A percentile compares a stretch with the other conserved stretches of the same genome.
Evolutionary conservation across 257 asterid genomes (phyloP).

Genomic region (Fraxinus excelsior): DNA sequence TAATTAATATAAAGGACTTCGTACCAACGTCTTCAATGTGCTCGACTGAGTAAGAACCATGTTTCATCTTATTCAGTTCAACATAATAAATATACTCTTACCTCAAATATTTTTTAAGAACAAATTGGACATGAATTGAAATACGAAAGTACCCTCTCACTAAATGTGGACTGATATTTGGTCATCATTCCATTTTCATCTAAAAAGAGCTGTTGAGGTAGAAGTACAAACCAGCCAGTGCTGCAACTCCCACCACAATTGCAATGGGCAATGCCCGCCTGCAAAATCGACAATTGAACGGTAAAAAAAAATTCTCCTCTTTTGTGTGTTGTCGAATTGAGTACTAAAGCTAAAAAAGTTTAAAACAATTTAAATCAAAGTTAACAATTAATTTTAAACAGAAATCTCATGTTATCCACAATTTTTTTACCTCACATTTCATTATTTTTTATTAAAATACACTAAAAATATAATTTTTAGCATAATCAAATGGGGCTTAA

Average conservation of each 20-base stretch:
- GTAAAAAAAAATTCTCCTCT: too few relatives aligned
- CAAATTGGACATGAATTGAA: background rate
- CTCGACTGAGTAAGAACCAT: background rate
- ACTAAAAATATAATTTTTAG: too few relatives aligned
- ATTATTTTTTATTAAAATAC: too few relatives aligned
- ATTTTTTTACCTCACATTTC: too few relatives aligned
- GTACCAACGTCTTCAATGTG: too few relatives aligned
- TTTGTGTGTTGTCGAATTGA: too few relatives aligned
- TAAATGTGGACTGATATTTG: background rate
- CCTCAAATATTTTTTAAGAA: background rate
- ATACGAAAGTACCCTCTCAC: background rate
- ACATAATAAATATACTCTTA: background rate
- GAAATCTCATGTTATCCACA: too few relatives aligned
- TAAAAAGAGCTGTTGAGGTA: constrained; percentile 63
- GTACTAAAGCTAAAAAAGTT: too few relatives aligned
- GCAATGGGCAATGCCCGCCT: constrained; percentile 85
- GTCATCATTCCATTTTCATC: constrained; percentile 15
- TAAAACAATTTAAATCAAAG: too few relatives aligned
- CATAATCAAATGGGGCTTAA: too few relatives aligned
- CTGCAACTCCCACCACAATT: constrained; percentile 75
- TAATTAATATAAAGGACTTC: too few relatives aligned
- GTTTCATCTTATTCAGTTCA: background rate
- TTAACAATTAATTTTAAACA: too few relatives aligned
- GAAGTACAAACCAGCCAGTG: constrained; percentile 62
- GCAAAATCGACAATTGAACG: constrained; percentile 22